Base-by-base conservation (phyloP, 495 filamentous ascomycete genomes). In the Aspergillus kassunensis region DNA sequence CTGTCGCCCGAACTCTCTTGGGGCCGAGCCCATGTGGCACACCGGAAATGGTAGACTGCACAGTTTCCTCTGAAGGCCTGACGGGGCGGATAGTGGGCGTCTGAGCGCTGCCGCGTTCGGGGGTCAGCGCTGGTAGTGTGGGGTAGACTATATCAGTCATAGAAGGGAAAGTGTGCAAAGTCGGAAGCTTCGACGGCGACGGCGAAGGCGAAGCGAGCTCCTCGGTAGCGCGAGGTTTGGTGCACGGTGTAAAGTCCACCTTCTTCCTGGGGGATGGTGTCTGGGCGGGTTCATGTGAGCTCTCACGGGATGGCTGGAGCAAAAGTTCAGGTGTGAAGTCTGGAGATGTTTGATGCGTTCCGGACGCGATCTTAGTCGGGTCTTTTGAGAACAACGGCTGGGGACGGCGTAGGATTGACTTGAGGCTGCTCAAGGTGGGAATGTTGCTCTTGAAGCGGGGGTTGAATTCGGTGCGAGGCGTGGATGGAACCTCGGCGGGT, bases 21-120 rank as follows among this genome's bases (percentile, higher is more conserved):
- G 86, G 89, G 3, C 68, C 60, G 61, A 91, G 81, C 27, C 87
- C 87, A 58, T 90, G 85, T 4, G 84, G 76, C 27, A 87, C 71
- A 11, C 79, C 69, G 7, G 66, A 60, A 44, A 64, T 52, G 10
- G 19, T 41, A 27, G 47, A 45, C 42, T 64, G 58, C n/a, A 44
- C 43, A 42, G 56, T 33, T 1, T 29, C 56, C 15, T 58, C 59
- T 1, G 74, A 73, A 4, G 61, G 58, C 31, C 67, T 68, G 21
- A 74, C 64, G n/a, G 64, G 65, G 12, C 69, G 71, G 46, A 76
- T 67, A 13, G 62, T 61, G 9, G 51, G 12, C 11, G 68, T 48
- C n/a, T 23, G 12, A 18, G 39, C 23, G 1, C 53, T 33, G 34
- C 49, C 62, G 23, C 64, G 60, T 8, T 75, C 72, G 0, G 71